phyloP scores from a whole-genome alignment of 305 asterid genomes.

The Solanum hybrid region DNA sequence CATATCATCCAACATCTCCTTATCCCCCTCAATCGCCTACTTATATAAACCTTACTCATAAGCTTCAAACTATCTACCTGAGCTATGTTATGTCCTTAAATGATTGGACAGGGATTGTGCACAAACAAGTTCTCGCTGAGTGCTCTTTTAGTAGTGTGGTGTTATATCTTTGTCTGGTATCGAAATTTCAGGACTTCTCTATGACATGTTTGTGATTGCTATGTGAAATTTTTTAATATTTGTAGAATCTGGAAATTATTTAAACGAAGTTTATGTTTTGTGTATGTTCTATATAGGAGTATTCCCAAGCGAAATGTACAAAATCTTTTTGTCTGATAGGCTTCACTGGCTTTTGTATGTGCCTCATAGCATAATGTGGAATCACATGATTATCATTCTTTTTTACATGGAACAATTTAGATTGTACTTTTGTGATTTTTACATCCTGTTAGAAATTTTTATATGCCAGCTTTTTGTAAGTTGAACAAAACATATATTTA shows the following conservation, averaged over 20 bases:
- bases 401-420: too few relatives aligned
- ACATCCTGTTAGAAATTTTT: too few relatives aligned
- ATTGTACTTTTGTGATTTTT: too few relatives aligned
- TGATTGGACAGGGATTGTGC: neutral
- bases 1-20: constrained; percentile 39
- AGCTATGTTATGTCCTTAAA: neutral
- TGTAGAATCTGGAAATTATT: neutral
- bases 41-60: constrained; percentile 35
- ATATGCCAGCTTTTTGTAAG: too few relatives aligned
- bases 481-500: too few relatives aligned
- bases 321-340: neutral
- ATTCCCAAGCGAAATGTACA: neutral
- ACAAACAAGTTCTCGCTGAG: neutral
- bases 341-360: neutral
- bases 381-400: neutral
- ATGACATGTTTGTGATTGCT: neutral
- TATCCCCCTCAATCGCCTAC: constrained; percentile 39
- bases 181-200: neutral
- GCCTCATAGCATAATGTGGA: neutral
- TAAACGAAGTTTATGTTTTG: neutral
- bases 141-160: neutral
- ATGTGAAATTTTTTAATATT: neutral
- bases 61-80: constrained; percentile 32
- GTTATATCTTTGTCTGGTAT: neutral
- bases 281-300: neutral